Evolutionary conservation across 805 yeast genomes (phyloP).

Genomic region (Cyberlindnera veronae): DNA sequence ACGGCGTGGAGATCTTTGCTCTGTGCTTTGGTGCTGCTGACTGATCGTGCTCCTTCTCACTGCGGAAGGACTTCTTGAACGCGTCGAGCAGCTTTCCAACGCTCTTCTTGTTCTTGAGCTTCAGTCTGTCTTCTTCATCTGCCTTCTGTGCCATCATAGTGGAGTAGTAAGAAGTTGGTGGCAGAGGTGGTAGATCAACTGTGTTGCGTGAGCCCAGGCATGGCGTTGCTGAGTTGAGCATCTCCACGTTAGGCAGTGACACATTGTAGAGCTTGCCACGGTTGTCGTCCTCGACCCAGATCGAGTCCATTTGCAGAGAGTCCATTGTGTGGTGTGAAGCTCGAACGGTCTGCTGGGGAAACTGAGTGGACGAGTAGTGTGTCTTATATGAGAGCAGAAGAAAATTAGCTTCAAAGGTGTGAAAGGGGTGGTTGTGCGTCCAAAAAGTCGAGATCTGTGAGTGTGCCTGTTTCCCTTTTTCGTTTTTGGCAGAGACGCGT

Average conservation of each 20-base stretch:
- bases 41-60: constrained; percentile 10
- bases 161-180: constrained; percentile 27
- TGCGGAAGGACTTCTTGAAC: constrained; percentile 27
- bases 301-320: constrained; percentile 33
- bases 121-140: constrained; percentile 9
- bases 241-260: constrained; percentile 29
- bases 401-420: too few species aligned
- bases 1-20: constrained; percentile 36
- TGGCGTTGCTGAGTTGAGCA: constrained; percentile 35
- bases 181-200: constrained; percentile 35
- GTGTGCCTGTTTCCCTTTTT: too few species aligned
- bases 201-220: constrained; percentile 31
- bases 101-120: constrained; percentile 15
- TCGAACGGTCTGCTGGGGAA: neutral
- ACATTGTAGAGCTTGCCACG: constrained; percentile 27
- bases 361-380: neutral
- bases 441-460: too few species aligned
- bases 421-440: too few species aligned
- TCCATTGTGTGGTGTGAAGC: constrained; percentile 5
- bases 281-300: constrained; percentile 40
- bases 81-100: constrained; percentile 26
- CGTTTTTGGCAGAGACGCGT: too few species aligned
- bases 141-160: constrained; percentile 4
- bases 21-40: constrained; percentile 5
- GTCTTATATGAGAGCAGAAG: too few species aligned